Conservation (phyloP, 176 grass and related monocot species). For the Calamus simplicifolius region DNA sequence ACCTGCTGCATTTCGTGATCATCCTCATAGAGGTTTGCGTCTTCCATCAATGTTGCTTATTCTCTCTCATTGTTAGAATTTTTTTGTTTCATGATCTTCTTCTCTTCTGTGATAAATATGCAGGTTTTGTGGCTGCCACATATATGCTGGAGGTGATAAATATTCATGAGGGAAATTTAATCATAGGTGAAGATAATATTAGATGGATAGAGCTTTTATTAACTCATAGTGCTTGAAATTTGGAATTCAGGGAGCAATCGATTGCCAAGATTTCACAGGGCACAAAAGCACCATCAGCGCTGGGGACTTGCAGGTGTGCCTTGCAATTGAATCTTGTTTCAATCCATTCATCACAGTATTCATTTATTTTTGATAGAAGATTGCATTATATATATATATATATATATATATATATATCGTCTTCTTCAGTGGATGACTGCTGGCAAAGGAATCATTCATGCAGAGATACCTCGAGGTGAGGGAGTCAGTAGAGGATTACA, state of each 20-base stretch:
- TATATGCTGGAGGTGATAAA: conserved; percentile 63
- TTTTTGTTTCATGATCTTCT: background rate
- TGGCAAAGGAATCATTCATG: conserved; percentile 68
- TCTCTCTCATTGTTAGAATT: background rate
- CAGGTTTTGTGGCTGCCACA: conserved; percentile 82
- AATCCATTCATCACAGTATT: too few species aligned
- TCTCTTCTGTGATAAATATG: background rate
- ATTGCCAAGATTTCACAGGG: conserved; percentile 73
- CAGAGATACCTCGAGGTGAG: conserved; percentile 54
- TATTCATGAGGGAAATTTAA: background rate
- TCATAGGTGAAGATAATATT: too few species aligned
- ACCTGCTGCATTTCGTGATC: conserved; percentile 70
- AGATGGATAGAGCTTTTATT: conserved; percentile 15
- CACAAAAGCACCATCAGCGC: conserved; percentile 64
- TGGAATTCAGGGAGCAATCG: conserved; percentile 49
- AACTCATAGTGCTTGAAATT: conserved; percentile 15
- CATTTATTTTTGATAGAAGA: too few species aligned
- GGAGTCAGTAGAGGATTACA: conserved; percentile 66
- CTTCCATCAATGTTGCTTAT: background rate
- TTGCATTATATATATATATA: too few species aligned
- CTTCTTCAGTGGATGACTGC: conserved; percentile 78
- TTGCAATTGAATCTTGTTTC: too few species aligned
- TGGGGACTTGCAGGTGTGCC: conserved; percentile 60
- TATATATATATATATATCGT: too few species aligned
- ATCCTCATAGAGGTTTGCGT: conserved; percentile 57